Conservation (phyloP, 1,139 yeast species). For the Eremothecium coryli region DNA sequence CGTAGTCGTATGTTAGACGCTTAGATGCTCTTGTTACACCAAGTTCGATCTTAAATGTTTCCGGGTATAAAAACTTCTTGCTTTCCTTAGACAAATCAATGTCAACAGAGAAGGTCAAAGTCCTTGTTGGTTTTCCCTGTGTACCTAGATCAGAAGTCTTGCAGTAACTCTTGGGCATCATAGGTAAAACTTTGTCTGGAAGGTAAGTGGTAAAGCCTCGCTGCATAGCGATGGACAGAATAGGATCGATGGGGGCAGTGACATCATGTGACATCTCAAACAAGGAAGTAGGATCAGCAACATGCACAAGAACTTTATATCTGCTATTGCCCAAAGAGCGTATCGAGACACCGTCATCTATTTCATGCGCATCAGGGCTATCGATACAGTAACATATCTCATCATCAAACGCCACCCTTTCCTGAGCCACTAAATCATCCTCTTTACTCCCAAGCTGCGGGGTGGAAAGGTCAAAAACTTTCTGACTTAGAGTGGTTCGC, state of each 20-base stretch:
- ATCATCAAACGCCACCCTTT: slow-evolving; percentile 38
- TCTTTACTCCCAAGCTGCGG: slow-evolving; percentile 41
- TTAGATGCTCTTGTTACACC: slow-evolving; percentile 39
- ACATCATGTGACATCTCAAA: slow-evolving; percentile 22
- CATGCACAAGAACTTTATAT: slow-evolving; percentile 54
- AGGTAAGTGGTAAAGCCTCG: slow-evolving; percentile 65
- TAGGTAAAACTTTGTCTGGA: slow-evolving; percentile 56
- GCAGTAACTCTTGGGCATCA: slow-evolving; percentile 60
- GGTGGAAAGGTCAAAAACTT: slow-evolving; percentile 31
- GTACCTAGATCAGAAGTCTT: slow-evolving; percentile 51
- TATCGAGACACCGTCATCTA: slow-evolving; percentile 86
- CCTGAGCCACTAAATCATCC: not conserved
- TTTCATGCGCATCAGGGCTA: slow-evolving; percentile 70
- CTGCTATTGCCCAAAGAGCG: slow-evolving; percentile 30
- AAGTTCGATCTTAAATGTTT: slow-evolving; percentile 31
- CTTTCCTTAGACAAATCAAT: slow-evolving; percentile 22
- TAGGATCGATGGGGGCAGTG: slow-evolving; percentile 35
- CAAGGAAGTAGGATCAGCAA: slow-evolving; percentile 81
- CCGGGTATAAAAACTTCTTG: slow-evolving; percentile 24
- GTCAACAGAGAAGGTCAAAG: slow-evolving; percentile 39
- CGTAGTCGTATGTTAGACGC: slow-evolving; percentile 42
- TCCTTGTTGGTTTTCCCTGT: slow-evolving; percentile 38
- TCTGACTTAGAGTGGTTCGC: slow-evolving; percentile 11
- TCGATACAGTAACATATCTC: slow-evolving; percentile 78
- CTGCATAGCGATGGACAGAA: slow-evolving; percentile 52